Percentiles rank a stretch among this genome's conserved stretches.
phyloP scores from a whole-genome alignment of 352 stramenopile species.

The Phytophthora ohioensis region DNA sequence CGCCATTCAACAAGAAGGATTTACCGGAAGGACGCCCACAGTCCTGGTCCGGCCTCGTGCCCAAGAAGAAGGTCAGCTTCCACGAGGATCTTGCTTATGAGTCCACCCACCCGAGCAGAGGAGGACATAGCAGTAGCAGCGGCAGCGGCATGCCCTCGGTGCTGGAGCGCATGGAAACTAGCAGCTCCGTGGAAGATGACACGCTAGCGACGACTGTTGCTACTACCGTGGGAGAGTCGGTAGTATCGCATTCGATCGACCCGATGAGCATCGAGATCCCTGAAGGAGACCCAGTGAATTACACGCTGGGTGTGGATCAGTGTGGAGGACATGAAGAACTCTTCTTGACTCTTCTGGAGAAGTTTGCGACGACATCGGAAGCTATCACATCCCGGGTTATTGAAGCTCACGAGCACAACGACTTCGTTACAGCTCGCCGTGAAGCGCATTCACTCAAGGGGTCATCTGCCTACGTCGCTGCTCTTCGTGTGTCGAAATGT shows the following conservation, averaged over 20 bases:
- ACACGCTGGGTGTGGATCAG: slow-evolving; percentile 74
- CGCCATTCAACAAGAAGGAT: slow-evolving; percentile 51
- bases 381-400: slow-evolving; percentile 55
- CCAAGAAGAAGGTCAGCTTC: slow-evolving; percentile 46
- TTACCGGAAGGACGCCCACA: slow-evolving; percentile 19
- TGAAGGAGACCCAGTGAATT: slow-evolving; percentile 80
- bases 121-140: slow-evolving; percentile 22
- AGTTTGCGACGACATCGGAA: slow-evolving; percentile 62
- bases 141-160: slow-evolving; percentile 34
- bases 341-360: slow-evolving; percentile 80
- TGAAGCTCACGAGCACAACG: slow-evolving; percentile 48
- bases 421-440: slow-evolving; percentile 59
- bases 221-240: neutral
- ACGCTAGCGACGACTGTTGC: neutral
- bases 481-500: slow-evolving; percentile 73
- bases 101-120: slow-evolving; percentile 22
- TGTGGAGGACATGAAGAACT: slow-evolving; percentile 76
- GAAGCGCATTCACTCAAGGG: slow-evolving; percentile 84
- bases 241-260: slow-evolving; percentile 24
- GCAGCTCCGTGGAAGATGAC: slow-evolving; percentile 28
- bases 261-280: slow-evolving; percentile 66
- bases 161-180: slow-evolving; percentile 39
- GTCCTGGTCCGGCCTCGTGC: slow-evolving; percentile 21
- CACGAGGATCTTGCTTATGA: slow-evolving; percentile 31
- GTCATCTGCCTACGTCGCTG: slow-evolving; percentile 78